Evolutionary conservation across 2,329 filamentous ascomycete genomes (phyloP), one percentile per base, ranked within the genome.

Genomic region (Xylaria digitata): DNA sequence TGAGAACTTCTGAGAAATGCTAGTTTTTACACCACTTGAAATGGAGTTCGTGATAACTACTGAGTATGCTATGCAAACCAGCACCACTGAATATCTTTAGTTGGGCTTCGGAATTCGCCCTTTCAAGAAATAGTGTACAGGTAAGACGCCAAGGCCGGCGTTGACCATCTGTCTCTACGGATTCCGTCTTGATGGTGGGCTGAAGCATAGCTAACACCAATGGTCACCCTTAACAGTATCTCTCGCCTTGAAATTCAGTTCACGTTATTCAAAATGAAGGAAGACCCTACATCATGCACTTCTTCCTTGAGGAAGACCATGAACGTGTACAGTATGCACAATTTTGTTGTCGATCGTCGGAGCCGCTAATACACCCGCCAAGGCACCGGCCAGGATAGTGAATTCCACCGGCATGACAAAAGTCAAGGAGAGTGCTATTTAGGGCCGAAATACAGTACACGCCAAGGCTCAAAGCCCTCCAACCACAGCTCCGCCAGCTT

Each of bases 401-500:
- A 46, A 26, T 52, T 49, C 42, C 6, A 50, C 15, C 49, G 34
- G 21, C 7, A 43, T 30, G 17, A 34, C 32, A 61, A 53, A 23
- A 11, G 1, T 26, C 30, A 46, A 54, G 19, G 32, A 54, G 46
- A 57, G 32, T 30, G 30, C 30, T 40, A 57, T 50, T 53, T 57
- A 61, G 57, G 50, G n/a, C 53, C 63, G 53, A 46, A 58, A 15
- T 37, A 8, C 34, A 66, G 32, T 53, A 63, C 49, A 55, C 45
- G 59, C 59, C 64, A 66, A 63, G 64, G 46, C 32, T 55, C 15
- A 23, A 48, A 48, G 37, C 54, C 13, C 48, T 57, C n/a, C 42
- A n/a, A 32, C 8, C 11, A 53, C 50, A 23, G n/a, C 30, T 26
- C 32, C 50, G 32, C 37, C 37, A 15, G 37, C 13, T 9, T 9